Conservation (phyloP, 768 basidiomycete species). For the Chalciporus piperatus region DNA sequence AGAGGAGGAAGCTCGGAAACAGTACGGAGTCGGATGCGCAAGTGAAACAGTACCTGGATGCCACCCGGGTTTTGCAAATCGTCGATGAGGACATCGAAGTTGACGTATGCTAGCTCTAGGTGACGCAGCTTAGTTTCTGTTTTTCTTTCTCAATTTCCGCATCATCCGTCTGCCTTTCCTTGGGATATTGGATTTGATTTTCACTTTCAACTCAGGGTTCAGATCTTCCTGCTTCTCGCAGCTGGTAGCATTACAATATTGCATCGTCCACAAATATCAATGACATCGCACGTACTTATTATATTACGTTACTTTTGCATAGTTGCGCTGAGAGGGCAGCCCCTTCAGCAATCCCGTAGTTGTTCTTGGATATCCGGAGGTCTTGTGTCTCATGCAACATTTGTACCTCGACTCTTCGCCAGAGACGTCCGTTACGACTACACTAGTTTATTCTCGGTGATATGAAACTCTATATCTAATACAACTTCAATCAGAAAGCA, state of each 20-base stretch:
- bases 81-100: slow-evolving; percentile 30
- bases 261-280: slow-evolving; percentile 15
- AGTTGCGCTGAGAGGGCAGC: neutral
- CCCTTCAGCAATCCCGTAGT: slow-evolving; percentile 10
- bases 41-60: slow-evolving; percentile 1
- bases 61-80: slow-evolving; percentile 7
- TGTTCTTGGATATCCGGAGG: slow-evolving; percentile 16
- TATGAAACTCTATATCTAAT: slow-evolving; percentile 20
- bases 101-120: slow-evolving; percentile 21
- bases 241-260: slow-evolving; percentile 7
- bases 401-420: slow-evolving; percentile 1
- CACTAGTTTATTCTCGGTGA: slow-evolving; percentile 19
- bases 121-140: neutral
- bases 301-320: slow-evolving; percentile 15
- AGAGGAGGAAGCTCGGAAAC: slow-evolving; percentile 45
- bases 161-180: neutral
- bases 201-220: slow-evolving; percentile 1
- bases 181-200: neutral
- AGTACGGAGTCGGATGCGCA: neutral
- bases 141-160: neutral
- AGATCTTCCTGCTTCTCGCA: neutral
- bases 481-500: neutral
- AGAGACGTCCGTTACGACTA: slow-evolving; percentile 14
- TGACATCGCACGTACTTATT: slow-evolving; percentile 11
- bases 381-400: neutral